Base-by-base conservation (phyloP, 2,329 filamentous ascomycete species). In the Arthrinium phaeospermum region DNA sequence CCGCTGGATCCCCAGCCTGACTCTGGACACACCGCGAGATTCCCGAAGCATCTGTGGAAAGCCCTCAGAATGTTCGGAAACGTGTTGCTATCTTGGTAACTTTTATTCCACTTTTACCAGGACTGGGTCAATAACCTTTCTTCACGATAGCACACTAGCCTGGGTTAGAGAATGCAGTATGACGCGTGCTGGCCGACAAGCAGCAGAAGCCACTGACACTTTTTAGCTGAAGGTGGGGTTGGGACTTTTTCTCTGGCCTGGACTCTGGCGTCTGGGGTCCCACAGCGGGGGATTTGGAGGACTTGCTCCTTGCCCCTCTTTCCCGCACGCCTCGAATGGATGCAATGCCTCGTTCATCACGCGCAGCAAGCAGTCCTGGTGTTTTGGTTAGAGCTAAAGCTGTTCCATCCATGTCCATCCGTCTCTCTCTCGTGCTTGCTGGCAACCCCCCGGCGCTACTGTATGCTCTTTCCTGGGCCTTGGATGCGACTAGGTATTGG, bases 271-370 rank as follows among this genome's bases (percentile, higher is more conserved):
- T 57, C 51, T 57, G 53, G 53, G 34, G 57, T 64, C 57, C 57
- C 57, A 64, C 57, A 41, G 57, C 57, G 57, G 57, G 57, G 57
- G 57, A 61, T n/a, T 41, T 19, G 19, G 30, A 41, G 22, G 34
- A 37, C 8, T 4, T 64, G 57, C 57, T 30, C 57, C 8, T 1
- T 64, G 57, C 57, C 57, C 57, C 57, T 64, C 57, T 64, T 64
- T 64, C 57, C 34, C 57, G 34, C 57, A 64, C 57, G 34, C 34
- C 34, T 64, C 57, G 57, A 61, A 61, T 37, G 53, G 30, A 61
- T 30, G 30, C 53, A 61, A 37, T 22, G 37, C 34, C 34, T 64
- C 57, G 34, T 61, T 34, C 30, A 16, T 61, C 53, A 61, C 30
- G 22, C 53, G 53, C 53, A 37, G 53, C 30, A 37, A 30, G 53